Percentiles rank a stretch among this genome's conserved stretches.
phyloP scores from a whole-genome alignment of 2,329 filamentous ascomycete genomes.

The Cladosporium sp. region DNA sequence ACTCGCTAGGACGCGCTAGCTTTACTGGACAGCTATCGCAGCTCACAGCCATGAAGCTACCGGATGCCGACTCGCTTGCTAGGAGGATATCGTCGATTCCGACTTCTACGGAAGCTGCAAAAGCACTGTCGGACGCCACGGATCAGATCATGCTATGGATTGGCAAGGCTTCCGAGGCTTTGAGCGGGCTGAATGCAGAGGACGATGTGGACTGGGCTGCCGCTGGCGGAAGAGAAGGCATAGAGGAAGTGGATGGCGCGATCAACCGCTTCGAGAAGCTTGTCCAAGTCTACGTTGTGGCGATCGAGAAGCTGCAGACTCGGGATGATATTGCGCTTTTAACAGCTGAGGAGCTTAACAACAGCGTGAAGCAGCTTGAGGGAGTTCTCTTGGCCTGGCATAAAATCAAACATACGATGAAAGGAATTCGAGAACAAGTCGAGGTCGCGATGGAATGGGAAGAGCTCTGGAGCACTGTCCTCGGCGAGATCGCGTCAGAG shows the following conservation, averaged over 20 bases:
- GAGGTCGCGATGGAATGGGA: slow-evolving; percentile 99
- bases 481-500: slow-evolving; percentile 90
- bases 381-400: slow-evolving; percentile 80
- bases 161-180: slow-evolving; percentile 83
- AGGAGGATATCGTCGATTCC: slow-evolving; percentile 82
- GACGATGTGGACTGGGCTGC: slow-evolving; percentile 97
- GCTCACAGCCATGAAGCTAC: slow-evolving; percentile 84
- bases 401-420: slow-evolving; percentile 74
- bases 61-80: slow-evolving; percentile 79
- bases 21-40: slow-evolving; percentile 93
- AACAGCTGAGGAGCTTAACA: slow-evolving; percentile 68
- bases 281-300: slow-evolving; percentile 87
- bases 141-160: slow-evolving; percentile 96
- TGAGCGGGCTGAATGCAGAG: slow-evolving; percentile 85
- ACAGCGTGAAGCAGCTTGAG: slow-evolving; percentile 86
- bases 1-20: slow-evolving; percentile 86
- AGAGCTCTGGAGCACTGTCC: slow-evolving; percentile 89
- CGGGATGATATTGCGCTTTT: slow-evolving; percentile 74
- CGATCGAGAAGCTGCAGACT: slow-evolving; percentile 87
- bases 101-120: slow-evolving; percentile 79
- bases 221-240: slow-evolving; percentile 79
- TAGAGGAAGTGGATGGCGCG: slow-evolving; percentile 67
- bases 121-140: slow-evolving; percentile 79
- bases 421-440: slow-evolving; percentile 82
- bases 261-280: slow-evolving; percentile 84